These are phyloP conservation scores for Aureobasidium sp. DNA, from an alignment of 2,329 filamentous ascomycete genomes.

Conservation along the genomic window DNA sequence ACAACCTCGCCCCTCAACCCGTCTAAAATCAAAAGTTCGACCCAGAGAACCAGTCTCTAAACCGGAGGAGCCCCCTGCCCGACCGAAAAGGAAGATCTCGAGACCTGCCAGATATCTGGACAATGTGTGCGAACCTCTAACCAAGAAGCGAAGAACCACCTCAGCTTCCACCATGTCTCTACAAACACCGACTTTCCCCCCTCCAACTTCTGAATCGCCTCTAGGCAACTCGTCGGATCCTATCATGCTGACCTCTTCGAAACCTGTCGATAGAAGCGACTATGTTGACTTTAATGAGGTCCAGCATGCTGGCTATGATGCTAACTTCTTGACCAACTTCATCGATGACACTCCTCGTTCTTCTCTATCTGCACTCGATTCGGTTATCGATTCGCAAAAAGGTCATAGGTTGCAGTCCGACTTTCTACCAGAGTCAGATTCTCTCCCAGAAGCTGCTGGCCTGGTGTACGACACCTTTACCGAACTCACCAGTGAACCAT, in stretches of 20 bases:
- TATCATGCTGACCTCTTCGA: background rate
- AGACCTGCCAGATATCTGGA: slow-evolving; percentile 10
- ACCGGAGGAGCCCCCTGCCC: background rate
- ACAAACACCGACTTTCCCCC: slow-evolving; percentile 12
- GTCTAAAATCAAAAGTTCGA: slow-evolving; percentile 22
- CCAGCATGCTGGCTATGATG: slow-evolving; percentile 18
- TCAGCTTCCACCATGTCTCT: slow-evolving; percentile 12
- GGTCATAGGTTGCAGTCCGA: background rate
- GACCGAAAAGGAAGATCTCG: slow-evolving; percentile 7
- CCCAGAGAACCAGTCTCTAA: background rate
- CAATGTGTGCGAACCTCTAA: slow-evolving; percentile 1
- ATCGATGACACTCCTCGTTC: slow-evolving; percentile 17
- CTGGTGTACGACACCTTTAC: background rate
- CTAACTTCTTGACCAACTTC: slow-evolving; percentile 26
- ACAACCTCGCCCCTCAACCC: background rate
- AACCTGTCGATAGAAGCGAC: background rate
- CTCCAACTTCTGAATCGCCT: background rate
- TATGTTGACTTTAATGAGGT: slow-evolving; percentile 12
- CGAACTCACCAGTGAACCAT: background rate
- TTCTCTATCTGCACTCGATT: background rate
- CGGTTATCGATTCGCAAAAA: background rate
- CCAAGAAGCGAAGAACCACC: background rate
- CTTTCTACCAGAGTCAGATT: background rate
- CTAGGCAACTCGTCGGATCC: slow-evolving; percentile 9
- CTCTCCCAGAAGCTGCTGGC: background rate